phyloP scores from a whole-genome alignment of 768 basidiomycete genomes.

The Lactarius pseudohatsudake region DNA sequence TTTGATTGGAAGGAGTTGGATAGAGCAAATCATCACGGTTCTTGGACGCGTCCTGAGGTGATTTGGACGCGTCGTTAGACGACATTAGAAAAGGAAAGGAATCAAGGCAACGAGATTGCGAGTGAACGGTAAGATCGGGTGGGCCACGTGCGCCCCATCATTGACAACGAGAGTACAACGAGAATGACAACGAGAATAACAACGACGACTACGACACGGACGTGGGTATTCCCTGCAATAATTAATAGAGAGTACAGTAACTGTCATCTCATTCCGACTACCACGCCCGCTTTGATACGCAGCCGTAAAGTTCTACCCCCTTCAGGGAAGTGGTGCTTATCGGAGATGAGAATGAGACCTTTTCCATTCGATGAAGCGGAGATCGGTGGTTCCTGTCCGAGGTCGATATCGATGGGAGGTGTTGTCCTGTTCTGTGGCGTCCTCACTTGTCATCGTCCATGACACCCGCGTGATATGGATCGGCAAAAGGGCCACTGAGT shows the following conservation, averaged over 20 bases:
- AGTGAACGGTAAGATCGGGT: not conserved
- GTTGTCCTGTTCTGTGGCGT: constrained; percentile 7
- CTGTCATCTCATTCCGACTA: constrained; percentile 1
- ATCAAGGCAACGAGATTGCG: not conserved
- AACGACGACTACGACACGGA: not conserved
- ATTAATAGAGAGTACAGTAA: not conserved
- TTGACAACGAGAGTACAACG: not conserved
- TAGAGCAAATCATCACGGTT: not conserved
- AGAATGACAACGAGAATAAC: not conserved
- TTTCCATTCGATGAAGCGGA: constrained; percentile 11
- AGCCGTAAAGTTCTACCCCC: not conserved
- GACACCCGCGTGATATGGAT: constrained; percentile 16
- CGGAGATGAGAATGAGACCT: constrained; percentile 17
- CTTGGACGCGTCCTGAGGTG: constrained; percentile 10
- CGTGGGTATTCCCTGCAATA: not conserved
- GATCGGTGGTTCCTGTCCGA: constrained; percentile 15
- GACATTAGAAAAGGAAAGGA: constrained; percentile 5
- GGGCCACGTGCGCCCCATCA: not conserved
- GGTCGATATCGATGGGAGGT: constrained; percentile 18
- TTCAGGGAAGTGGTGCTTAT: not conserved
- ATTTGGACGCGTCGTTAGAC: constrained; percentile 1
- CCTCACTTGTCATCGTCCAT: constrained; percentile 13
- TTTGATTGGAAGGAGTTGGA: constrained; percentile 25
- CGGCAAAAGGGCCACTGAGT: not conserved
- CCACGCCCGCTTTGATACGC: not conserved